Percentiles rank a stretch among this genome's conserved stretches.
These are phyloP conservation scores for Saccharomycopsis olivae DNA, from an alignment of 805 yeast genomes.

Conservation along the genomic window DNA sequence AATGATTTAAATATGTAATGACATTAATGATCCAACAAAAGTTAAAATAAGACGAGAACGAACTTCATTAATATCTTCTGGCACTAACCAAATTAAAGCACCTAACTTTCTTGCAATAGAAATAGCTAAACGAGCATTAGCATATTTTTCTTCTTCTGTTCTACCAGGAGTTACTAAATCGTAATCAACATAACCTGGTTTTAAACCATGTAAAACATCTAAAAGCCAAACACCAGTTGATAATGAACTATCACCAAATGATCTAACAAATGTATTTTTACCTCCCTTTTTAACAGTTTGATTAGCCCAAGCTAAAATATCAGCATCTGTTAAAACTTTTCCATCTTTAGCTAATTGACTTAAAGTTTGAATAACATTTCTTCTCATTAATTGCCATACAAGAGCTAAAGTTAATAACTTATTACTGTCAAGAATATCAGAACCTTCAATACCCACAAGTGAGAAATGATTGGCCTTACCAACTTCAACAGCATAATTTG, in stretches of 20 bases:
- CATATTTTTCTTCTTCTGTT: conserved; percentile 78
- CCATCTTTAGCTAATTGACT: conserved; percentile 62
- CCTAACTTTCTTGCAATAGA: conserved; percentile 97
- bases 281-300: conserved; percentile 81
- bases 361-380: conserved; percentile 83
- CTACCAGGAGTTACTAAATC: conserved; percentile 74
- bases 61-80: conserved; percentile 97
- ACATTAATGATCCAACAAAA: conserved; percentile 92
- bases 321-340: conserved; percentile 68
- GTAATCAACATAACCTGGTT: conserved; percentile 97
- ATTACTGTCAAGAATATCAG: conserved; percentile 92
- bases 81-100: conserved; percentile 97
- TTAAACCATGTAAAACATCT: conserved; percentile 85
- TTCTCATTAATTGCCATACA: conserved; percentile 98
- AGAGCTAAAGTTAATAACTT: conserved; percentile 81
- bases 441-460: conserved; percentile 94
- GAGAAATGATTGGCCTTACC: conserved; percentile 92
- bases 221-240: conserved; percentile 73
- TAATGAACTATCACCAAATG: conserved; percentile 74
- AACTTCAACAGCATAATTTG: conserved; percentile 95
- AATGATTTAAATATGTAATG: conserved; percentile 28
- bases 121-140: conserved; percentile 93
- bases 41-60: conserved; percentile 89
- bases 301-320: conserved; percentile 92
- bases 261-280: conserved; percentile 55